These are phyloP conservation scores for Noccaea bulbosa DNA, from an alignment of 345 rosid genomes.

Conservation along the genomic window DNA sequence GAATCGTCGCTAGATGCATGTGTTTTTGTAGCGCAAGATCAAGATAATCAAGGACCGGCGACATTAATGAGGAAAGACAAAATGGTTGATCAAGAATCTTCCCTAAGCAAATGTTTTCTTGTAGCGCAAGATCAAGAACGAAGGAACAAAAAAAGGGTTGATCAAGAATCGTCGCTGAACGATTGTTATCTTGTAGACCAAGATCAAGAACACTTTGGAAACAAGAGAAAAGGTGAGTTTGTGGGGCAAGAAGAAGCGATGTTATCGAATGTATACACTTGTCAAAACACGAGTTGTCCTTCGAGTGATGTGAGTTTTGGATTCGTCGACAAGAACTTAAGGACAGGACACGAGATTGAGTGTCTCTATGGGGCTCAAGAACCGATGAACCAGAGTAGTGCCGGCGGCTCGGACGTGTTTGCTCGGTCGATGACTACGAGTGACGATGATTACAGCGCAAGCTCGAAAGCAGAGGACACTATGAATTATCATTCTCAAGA, in stretches of 20 bases:
- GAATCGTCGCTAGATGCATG: background rate
- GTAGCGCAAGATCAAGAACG: slow-evolving; percentile 16
- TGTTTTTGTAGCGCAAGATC: slow-evolving; percentile 7
- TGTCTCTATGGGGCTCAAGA: slow-evolving; percentile 34
- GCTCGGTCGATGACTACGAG: slow-evolving; percentile 34
- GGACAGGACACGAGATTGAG: slow-evolving; percentile 49
- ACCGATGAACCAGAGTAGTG: slow-evolving; percentile 17
- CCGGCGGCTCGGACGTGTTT: slow-evolving; percentile 27
- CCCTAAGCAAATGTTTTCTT: background rate
- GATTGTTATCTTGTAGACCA: background rate
- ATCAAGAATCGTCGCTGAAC: slow-evolving; percentile 10
- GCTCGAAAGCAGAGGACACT: slow-evolving; percentile 26
- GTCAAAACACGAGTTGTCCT: slow-evolving; percentile 48
- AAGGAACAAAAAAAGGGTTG: background rate
- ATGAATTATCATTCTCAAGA: background rate
- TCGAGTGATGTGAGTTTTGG: slow-evolving; percentile 45
- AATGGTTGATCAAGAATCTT: slow-evolving; percentile 12
- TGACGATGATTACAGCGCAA: slow-evolving; percentile 37
- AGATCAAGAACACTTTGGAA: slow-evolving; percentile 22
- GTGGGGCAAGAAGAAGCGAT: slow-evolving; percentile 11
- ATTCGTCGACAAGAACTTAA: slow-evolving; percentile 49
- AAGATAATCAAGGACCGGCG: background rate
- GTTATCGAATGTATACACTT: slow-evolving; percentile 38
- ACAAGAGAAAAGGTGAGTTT: slow-evolving; percentile 25
- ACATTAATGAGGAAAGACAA: background rate